phyloP scores from a whole-genome alignment of 257 asterid genomes.

The Mitragyna speciosa region DNA sequence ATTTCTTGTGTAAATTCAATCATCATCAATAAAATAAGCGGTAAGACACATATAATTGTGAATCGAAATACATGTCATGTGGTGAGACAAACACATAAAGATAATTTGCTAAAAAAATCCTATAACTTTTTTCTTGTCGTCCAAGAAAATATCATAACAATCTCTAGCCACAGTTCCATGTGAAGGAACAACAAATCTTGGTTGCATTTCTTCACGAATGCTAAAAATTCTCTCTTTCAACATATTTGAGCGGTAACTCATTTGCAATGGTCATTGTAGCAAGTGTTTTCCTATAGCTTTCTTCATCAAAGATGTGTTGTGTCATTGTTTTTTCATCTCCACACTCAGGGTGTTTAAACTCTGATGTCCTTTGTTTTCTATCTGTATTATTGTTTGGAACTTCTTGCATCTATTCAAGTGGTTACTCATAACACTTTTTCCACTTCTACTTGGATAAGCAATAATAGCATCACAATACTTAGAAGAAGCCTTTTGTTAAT shows the following conservation, averaged over 20 bases:
- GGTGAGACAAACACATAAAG: constrained; percentile 9
- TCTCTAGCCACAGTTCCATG: not conserved
- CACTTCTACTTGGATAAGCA: not conserved
- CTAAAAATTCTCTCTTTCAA: constrained; percentile 5
- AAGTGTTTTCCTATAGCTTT: not conserved
- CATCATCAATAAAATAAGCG: too few species aligned
- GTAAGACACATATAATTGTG: constrained; percentile 15
- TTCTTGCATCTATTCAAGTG: not conserved
- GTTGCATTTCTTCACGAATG: not conserved
- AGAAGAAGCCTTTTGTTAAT: not conserved
- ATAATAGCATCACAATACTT: not conserved
- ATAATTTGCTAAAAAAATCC: not conserved
- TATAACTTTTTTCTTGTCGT: not conserved
- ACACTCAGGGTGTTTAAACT: not conserved
- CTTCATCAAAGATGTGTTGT: not conserved
- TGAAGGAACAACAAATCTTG: constrained; percentile 5
- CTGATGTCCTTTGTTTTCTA: too few species aligned
- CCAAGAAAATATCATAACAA: not conserved
- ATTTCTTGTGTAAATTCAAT: too few species aligned
- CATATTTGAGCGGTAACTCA: too few species aligned
- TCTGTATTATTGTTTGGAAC: too few species aligned
- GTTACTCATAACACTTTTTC: not conserved
- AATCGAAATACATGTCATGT: constrained; percentile 2
- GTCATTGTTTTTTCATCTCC: not conserved
- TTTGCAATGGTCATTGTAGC: constrained; percentile 1